A percentile compares a stretch with the other conserved stretches of the same genome.
These are phyloP conservation scores for Setaria italica DNA, from an alignment of 202 grass and related monocot genomes.

Conservation along the genomic window DNA sequence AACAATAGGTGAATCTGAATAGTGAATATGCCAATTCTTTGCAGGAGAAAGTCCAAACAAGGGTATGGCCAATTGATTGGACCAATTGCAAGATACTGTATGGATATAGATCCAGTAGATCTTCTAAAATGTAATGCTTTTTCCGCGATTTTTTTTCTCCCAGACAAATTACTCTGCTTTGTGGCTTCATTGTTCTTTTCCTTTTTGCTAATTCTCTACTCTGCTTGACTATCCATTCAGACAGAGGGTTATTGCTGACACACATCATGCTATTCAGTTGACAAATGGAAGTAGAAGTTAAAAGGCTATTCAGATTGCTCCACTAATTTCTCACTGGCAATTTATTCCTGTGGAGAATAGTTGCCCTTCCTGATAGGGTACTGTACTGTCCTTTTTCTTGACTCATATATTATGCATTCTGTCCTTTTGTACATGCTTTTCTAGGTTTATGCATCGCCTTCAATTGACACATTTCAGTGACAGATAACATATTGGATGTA, in stretches of 20 bases:
- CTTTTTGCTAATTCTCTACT: background rate
- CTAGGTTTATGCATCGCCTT: background rate
- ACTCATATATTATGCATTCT: background rate
- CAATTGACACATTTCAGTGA: background rate
- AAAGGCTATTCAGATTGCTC: background rate
- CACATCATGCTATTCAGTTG: conserved; percentile 3
- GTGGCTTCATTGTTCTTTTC: background rate
- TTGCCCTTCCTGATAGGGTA: background rate
- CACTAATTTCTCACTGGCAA: background rate
- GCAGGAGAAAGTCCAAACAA: conserved; percentile 7
- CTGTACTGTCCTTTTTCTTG: background rate
- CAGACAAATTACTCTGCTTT: background rate
- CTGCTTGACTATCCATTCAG: background rate
- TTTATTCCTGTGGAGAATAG: background rate
- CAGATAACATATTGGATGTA: background rate
- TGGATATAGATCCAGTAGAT: conserved; percentile 18
- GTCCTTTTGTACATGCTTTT: background rate
- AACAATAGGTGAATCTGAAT: background rate
- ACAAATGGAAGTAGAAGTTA: conserved; percentile 6
- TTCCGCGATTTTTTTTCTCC: background rate
- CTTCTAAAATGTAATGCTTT: conserved; percentile 7
- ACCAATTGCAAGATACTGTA: background rate
- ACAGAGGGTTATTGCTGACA: background rate
- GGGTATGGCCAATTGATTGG: conserved; percentile 17
- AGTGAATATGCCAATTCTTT: conserved; percentile 25